These are phyloP conservation scores for Westerdykella aurantiaca DNA, from an alignment of 2,329 filamentous ascomycete genomes.

Conservation along the genomic window DNA sequence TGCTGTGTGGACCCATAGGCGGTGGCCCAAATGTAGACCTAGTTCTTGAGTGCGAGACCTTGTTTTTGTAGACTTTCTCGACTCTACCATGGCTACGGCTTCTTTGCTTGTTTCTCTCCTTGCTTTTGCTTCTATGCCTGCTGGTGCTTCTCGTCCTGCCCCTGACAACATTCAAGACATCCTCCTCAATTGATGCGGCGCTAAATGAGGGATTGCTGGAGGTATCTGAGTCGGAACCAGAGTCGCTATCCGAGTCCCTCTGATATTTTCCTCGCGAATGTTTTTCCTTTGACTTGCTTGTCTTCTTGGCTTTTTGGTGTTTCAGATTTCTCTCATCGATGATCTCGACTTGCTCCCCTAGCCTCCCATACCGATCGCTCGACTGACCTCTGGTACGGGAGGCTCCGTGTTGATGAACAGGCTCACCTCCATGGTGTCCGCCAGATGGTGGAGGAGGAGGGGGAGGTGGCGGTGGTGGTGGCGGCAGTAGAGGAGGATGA, in stretches of 20 bases:
- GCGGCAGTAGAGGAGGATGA: constrained; percentile 1
- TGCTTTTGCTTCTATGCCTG: constrained; percentile 2
- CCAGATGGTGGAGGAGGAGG: not conserved
- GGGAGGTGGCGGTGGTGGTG: constrained; percentile 1
- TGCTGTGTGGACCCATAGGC: constrained; percentile 15
- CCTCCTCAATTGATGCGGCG: constrained; percentile 16
- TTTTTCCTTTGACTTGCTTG: constrained; percentile 10
- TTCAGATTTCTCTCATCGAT: constrained; percentile 5
- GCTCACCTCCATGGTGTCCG: too few species aligned
- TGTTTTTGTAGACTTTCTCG: constrained; percentile 4
- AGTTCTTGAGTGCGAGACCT: constrained; percentile 8
- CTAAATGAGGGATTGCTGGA: constrained; percentile 11
- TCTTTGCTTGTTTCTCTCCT: constrained; percentile 10
- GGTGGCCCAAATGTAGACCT: constrained; percentile 12
- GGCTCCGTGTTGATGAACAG: too few species aligned
- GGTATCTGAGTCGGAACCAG: constrained; percentile 14
- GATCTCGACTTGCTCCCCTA: not conserved
- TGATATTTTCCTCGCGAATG: constrained; percentile 3
- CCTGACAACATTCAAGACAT: constrained; percentile 12
- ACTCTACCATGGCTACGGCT: constrained; percentile 1
- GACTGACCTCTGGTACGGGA: too few species aligned
- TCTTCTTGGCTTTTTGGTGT: constrained; percentile 7
- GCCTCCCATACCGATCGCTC: not conserved
- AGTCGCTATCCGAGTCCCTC: constrained; percentile 4
- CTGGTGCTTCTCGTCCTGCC: constrained; percentile 8